These are phyloP conservation scores for Globisporangium uncinulatum DNA, from an alignment of 352 stramenopile genomes.

Conservation along the genomic window DNA sequence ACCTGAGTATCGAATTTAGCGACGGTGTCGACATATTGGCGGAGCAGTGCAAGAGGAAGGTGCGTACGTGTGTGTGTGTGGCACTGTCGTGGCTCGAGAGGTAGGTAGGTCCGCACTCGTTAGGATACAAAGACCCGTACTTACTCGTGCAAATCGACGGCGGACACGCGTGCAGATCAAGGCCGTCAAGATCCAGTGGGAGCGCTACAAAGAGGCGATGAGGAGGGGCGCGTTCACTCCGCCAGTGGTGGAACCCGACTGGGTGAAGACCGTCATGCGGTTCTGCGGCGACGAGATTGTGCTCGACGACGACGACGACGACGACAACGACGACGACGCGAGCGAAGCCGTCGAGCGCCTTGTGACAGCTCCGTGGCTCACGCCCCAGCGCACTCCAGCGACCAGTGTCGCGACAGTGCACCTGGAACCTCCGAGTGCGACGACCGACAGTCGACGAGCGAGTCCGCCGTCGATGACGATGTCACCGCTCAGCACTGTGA, in stretches of 20 bases:
- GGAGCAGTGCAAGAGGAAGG: neutral
- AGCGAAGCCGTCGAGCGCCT: neutral
- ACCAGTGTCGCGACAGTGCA: neutral
- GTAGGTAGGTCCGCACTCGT: too few relatives aligned
- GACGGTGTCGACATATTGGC: neutral
- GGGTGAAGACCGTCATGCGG: neutral
- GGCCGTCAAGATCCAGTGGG: neutral
- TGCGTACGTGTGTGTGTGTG: too few relatives aligned
- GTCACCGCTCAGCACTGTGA: neutral
- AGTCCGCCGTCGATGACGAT: too few relatives aligned
- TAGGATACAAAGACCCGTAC: too few relatives aligned
- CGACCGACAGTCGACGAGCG: neutral
- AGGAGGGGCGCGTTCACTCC: neutral
- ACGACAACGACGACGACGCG: too few relatives aligned
- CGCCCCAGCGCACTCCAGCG: neutral
- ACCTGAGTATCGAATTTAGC: neutral
- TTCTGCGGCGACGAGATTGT: neutral
- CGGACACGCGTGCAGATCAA: neutral
- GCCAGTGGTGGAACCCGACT: neutral
- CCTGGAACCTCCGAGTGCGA: neutral
- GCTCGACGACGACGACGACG: neutral
- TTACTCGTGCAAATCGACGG: too few relatives aligned
- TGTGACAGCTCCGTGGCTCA: neutral
- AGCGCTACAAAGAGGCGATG: neutral
- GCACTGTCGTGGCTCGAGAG: too few relatives aligned